These are phyloP conservation scores for Candida odintsovae DNA, from an alignment of 805 yeast genomes.

Conservation along the genomic window DNA sequence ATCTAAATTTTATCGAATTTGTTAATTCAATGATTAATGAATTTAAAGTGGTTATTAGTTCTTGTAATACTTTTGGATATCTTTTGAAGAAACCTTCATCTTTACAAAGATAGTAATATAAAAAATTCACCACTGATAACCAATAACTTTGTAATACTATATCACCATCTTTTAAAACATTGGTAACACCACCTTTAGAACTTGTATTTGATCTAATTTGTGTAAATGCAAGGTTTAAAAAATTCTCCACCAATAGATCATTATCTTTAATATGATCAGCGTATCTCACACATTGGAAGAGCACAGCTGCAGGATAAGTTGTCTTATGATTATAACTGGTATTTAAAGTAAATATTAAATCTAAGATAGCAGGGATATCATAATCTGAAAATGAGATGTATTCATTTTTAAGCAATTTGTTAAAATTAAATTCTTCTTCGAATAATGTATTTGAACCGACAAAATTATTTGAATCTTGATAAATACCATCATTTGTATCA, in stretches of 20 bases:
- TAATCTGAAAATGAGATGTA: conserved; percentile 58
- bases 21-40: conserved; percentile 61
- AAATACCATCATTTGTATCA: conserved; percentile 20
- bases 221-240: conserved; percentile 54
- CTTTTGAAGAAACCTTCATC: conserved; percentile 52
- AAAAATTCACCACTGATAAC: conserved; percentile 74
- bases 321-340: conserved; percentile 43
- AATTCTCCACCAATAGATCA: conserved; percentile 47
- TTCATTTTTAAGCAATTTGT: conserved; percentile 48
- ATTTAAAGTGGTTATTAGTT: conserved; percentile 47
- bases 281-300: conserved; percentile 66
- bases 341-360: conserved; percentile 53
- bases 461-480: conserved; percentile 17
- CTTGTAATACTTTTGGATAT: conserved; percentile 58
- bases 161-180: conserved; percentile 44
- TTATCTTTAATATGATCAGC: conserved; percentile 55
- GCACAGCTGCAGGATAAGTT: conserved; percentile 59
- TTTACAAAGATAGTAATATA: conserved; percentile 70
- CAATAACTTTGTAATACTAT: conserved; percentile 76
- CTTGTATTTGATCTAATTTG: conserved; percentile 55
- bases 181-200: conserved; percentile 55
- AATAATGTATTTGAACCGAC: conserved; percentile 13
- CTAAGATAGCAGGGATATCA: conserved; percentile 67
- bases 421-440: conserved; percentile 48
- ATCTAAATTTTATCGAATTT: conserved; percentile 56